Conservation (phyloP, 2,329 filamentous ascomycete genomes). For the Hymenotorrendiella dingleyae region DNA sequence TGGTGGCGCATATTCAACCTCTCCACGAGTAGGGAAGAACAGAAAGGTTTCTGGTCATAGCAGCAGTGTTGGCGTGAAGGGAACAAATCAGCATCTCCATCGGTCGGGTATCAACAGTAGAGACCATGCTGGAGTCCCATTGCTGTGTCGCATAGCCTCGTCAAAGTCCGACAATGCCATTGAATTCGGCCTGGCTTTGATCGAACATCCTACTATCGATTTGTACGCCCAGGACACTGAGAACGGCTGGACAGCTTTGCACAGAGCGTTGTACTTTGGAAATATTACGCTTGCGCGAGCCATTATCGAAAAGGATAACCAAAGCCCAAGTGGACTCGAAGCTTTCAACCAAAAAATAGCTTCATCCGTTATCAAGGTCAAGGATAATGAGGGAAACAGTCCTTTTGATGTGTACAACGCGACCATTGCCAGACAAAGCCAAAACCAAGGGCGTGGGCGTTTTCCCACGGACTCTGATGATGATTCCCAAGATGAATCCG, state of each 20-base stretch:
- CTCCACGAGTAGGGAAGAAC: slow-evolving; percentile 45
- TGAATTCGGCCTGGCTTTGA: slow-evolving; percentile 69
- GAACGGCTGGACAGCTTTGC: slow-evolving; percentile 92
- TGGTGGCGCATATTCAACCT: slow-evolving; percentile 34
- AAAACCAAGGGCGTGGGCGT: slow-evolving; percentile 36
- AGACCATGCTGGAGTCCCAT: slow-evolving; percentile 73
- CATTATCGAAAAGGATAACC: slow-evolving; percentile 69
- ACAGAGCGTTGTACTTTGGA: slow-evolving; percentile 83
- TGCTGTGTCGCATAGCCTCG: slow-evolving; percentile 79
- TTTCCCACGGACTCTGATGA: slow-evolving; percentile 35
- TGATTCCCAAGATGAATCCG: slow-evolving; percentile 46
- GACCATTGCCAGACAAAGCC: slow-evolving; percentile 73
- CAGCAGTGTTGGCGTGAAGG: slow-evolving; percentile 40
- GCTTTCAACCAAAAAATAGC: slow-evolving; percentile 56
- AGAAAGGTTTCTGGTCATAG: slow-evolving; percentile 48
- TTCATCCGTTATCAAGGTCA: slow-evolving; percentile 77
- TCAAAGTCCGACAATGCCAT: slow-evolving; percentile 64
- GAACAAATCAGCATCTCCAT: slow-evolving; percentile 36
- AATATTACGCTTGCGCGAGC: slow-evolving; percentile 81
- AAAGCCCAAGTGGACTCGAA: slow-evolving; percentile 51
- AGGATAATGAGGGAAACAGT: slow-evolving; percentile 90
- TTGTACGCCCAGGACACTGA: slow-evolving; percentile 82
- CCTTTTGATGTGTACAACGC: slow-evolving; percentile 89
- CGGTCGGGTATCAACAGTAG: slow-evolving; percentile 76
- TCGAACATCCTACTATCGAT: slow-evolving; percentile 79